Percentiles rank a stretch among this genome's conserved stretches.
These are phyloP conservation scores for Ophiorrhiza pumila DNA, from an alignment of 257 asterid species.

Conservation along the genomic window DNA sequence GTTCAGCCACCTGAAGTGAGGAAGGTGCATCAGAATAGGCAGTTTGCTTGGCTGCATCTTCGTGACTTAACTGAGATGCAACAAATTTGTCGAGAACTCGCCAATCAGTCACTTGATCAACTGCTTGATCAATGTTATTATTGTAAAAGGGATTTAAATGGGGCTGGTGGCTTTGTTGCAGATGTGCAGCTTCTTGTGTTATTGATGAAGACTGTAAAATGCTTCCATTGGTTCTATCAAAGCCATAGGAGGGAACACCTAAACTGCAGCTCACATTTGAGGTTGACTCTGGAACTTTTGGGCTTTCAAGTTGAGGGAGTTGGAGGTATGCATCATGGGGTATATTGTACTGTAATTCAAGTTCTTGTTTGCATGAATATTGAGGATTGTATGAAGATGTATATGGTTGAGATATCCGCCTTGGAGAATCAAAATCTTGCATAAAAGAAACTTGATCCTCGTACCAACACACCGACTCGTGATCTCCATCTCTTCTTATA, in stretches of 20 bases:
- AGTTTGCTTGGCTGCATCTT: constrained; percentile 21
- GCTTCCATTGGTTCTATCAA: constrained; percentile 16
- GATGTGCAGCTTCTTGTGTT: constrained; percentile 11
- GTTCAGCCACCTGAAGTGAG: constrained; percentile 30
- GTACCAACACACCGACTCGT: constrained; percentile 49
- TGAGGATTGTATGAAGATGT: constrained; percentile 27
- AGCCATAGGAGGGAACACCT: constrained; percentile 19
- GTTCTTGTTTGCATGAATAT: constrained; percentile 41
- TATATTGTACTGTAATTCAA: constrained; percentile 36
- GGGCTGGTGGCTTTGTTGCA: constrained; percentile 8
- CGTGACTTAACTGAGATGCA: constrained; percentile 59
- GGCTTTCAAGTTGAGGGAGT: constrained; percentile 62
- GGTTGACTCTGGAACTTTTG: constrained; percentile 37
- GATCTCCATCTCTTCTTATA: constrained; percentile 37
- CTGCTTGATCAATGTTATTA: constrained; percentile 23
- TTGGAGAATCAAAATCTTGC: constrained; percentile 44
- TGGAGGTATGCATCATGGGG: constrained; percentile 45
- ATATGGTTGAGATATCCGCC: constrained; percentile 24
- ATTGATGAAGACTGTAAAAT: constrained; percentile 18
- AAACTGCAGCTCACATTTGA: constrained; percentile 18
- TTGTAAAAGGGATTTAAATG: constrained; percentile 5
- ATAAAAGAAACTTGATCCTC: constrained; percentile 60
- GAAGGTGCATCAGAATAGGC: constrained; percentile 23
- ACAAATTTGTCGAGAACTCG: constrained; percentile 65
- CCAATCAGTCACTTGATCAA: constrained; percentile 59